phyloP scores from a whole-genome alignment of 768 basidiomycete species.

The Lentinula detonsa region DNA sequence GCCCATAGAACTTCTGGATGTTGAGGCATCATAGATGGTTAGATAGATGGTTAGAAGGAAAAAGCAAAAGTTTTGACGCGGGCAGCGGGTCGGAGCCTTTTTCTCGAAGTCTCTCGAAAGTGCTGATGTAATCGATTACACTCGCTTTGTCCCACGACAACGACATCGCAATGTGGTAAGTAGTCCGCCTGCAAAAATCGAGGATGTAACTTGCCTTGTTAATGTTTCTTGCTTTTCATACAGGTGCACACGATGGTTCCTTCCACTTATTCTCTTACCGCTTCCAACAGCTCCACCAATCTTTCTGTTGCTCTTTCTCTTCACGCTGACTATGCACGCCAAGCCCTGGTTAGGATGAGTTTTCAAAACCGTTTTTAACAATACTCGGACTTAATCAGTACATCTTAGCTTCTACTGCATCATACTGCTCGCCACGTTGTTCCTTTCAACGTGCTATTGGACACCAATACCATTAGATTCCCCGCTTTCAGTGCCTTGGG shows the following conservation, averaged over 20 bases:
- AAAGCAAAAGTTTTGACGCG: neutral
- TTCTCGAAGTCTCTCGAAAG: constrained; percentile 33
- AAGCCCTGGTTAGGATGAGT: constrained; percentile 64
- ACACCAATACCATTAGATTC: constrained; percentile 68
- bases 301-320: constrained; percentile 70
- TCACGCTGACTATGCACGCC: constrained; percentile 75
- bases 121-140: constrained; percentile 2
- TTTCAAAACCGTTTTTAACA: neutral
- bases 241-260: constrained; percentile 86
- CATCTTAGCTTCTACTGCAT: constrained; percentile 77
- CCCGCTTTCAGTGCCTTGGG: constrained; percentile 59
- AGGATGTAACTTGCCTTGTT: neutral
- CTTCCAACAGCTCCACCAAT: constrained; percentile 77
- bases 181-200: neutral
- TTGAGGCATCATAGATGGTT: constrained; percentile 28
- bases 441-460: constrained; percentile 88
- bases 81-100: constrained; percentile 16
- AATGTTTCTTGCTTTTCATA: neutral
- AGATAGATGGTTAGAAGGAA: constrained; percentile 9
- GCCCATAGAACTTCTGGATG: constrained; percentile 96
- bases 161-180: neutral
- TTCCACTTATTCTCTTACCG: constrained; percentile 71
- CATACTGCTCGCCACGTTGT: constrained; percentile 73
- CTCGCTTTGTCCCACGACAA: neutral
- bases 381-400: neutral